phyloP scores from a whole-genome alignment of 2,329 filamentous ascomycete species.

The Xylariaceae sp. region DNA sequence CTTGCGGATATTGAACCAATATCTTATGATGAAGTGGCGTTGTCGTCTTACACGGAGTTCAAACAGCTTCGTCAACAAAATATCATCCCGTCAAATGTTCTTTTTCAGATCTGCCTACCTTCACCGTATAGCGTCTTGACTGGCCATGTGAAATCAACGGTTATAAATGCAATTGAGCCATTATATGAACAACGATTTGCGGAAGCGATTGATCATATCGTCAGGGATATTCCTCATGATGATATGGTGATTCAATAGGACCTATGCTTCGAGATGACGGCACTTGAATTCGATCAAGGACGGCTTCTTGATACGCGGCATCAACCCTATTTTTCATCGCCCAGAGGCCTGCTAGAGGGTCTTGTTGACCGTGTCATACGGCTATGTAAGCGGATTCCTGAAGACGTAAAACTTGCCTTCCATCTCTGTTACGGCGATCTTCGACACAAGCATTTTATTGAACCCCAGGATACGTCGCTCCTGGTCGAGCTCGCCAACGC shows the following conservation, averaged over 20 bases:
- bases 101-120: constrained; percentile 33
- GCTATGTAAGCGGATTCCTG: constrained; percentile 27
- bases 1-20: constrained; percentile 33
- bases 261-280: constrained; percentile 34
- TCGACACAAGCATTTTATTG: constrained; percentile 32
- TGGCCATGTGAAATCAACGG: constrained; percentile 30
- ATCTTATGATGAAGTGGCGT: constrained; percentile 31
- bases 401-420: constrained; percentile 32
- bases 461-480: constrained; percentile 30
- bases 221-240: constrained; percentile 26
- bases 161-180: constrained; percentile 28
- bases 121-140: constrained; percentile 32
- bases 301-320: constrained; percentile 24
- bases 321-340: constrained; percentile 28
- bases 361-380: constrained; percentile 33
- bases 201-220: constrained; percentile 29
- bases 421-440: constrained; percentile 37
- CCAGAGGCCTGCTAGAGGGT: constrained; percentile 27
- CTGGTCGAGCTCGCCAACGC: constrained; percentile 32
- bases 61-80: constrained; percentile 31
- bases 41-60: constrained; percentile 33
- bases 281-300: constrained; percentile 32
- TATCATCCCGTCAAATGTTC: constrained; percentile 26
- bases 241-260: constrained; percentile 37
- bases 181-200: constrained; percentile 34